Percentiles rank a stretch among this genome's conserved stretches.
phyloP scores from a whole-genome alignment of 306 rosid species.

The Casuarina equisetifolia region DNA sequence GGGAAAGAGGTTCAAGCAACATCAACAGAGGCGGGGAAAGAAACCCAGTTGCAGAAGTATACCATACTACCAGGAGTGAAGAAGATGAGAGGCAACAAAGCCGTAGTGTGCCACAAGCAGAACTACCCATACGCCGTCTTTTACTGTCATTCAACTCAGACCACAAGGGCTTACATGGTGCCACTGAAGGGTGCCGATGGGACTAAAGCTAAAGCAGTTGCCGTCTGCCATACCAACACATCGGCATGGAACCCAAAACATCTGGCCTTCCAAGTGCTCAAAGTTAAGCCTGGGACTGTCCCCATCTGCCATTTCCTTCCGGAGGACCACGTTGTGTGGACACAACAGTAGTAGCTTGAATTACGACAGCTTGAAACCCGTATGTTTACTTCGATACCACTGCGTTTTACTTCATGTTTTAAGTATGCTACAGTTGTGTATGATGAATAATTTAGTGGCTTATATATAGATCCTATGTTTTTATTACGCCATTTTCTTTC shows the following conservation, averaged over 20 bases:
- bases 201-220: conserved; percentile 56
- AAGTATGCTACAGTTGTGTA: neutral
- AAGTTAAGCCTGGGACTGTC: conserved; percentile 72
- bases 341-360: conserved; percentile 28
- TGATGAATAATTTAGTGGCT: neutral
- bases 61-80: conserved; percentile 41
- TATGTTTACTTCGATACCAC: too few species aligned
- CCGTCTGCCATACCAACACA: conserved; percentile 73
- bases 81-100: conserved; percentile 37
- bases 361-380: too few species aligned
- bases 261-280: conserved; percentile 74
- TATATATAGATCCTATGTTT: neutral
- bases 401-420: neutral
- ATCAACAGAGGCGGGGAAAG: conserved; percentile 58
- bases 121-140: conserved; percentile 72
- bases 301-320: conserved; percentile 91
- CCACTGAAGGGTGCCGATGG: conserved; percentile 58
- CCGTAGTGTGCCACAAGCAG: conserved; percentile 72
- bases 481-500: neutral
- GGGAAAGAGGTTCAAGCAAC: conserved; percentile 50
- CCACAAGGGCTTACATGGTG: conserved; percentile 44
- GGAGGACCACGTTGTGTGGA: conserved; percentile 79
- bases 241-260: conserved; percentile 84
- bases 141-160: conserved; percentile 61
- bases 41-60: conserved; percentile 41